Evolutionary conservation across 345 rosid genomes (phyloP).

Genomic region (Lepidium aucheri): DNA sequence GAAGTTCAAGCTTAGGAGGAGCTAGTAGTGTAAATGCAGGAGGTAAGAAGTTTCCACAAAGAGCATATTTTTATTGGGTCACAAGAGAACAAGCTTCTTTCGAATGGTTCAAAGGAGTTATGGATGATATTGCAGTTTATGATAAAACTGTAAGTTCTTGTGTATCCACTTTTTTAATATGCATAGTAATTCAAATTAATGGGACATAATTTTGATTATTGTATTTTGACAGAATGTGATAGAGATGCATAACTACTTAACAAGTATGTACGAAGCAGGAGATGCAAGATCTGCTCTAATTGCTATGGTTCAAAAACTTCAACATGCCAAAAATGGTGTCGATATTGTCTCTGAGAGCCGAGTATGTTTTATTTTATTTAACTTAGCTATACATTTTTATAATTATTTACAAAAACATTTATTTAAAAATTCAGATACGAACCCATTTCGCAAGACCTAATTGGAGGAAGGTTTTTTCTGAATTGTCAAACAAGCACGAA

Average conservation of each 20-base stretch:
- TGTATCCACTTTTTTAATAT: neutral
- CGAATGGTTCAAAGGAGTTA: slow-evolving; percentile 98
- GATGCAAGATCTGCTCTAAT: slow-evolving; percentile 96
- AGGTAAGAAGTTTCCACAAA: slow-evolving; percentile 46
- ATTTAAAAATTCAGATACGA: slow-evolving; percentile 45
- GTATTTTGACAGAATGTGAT: slow-evolving; percentile 56
- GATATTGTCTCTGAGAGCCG: slow-evolving; percentile 87
- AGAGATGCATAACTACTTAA: slow-evolving; percentile 96
- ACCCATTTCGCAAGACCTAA: slow-evolving; percentile 96
- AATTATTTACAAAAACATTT: neutral
- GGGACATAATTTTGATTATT: neutral
- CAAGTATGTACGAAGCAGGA: slow-evolving; percentile 95
- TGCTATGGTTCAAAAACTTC: slow-evolving; percentile 87
- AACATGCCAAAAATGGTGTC: slow-evolving; percentile 89
- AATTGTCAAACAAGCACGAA: slow-evolving; percentile 48
- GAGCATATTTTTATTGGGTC: slow-evolving; percentile 97
- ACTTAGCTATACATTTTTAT: neutral
- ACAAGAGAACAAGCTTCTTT: slow-evolving; percentile 93
- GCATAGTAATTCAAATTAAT: too few relatives aligned
- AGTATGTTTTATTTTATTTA: slow-evolving; percentile 31
- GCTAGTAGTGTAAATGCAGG: slow-evolving; percentile 14
- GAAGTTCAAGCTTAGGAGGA: slow-evolving; percentile 14
- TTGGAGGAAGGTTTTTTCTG: slow-evolving; percentile 80
- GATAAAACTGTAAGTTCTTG: slow-evolving; percentile 47
- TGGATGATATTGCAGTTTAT: slow-evolving; percentile 89